Percentiles rank a stretch among this genome's conserved stretches.
phyloP scores from a whole-genome alignment of 805 yeast genomes.

The Kluyveromyces dobzhanskii region DNA sequence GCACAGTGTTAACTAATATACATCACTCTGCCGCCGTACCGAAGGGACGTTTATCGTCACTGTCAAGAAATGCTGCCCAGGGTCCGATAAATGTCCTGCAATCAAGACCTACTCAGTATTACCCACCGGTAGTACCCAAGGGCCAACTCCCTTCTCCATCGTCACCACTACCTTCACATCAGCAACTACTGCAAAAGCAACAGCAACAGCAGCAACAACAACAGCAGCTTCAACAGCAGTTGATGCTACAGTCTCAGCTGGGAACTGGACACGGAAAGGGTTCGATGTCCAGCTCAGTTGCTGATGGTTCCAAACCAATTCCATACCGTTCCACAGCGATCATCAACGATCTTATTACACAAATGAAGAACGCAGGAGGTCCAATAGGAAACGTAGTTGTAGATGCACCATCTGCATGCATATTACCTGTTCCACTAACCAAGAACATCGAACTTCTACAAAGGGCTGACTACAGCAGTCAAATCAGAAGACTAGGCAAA shows the following conservation, averaged over 20 bases:
- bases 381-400: constrained; percentile 18
- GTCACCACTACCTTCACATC: constrained; percentile 13
- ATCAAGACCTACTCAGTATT: constrained; percentile 6
- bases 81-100: not conserved
- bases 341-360: constrained; percentile 21
- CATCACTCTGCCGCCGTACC: constrained; percentile 16
- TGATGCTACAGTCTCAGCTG: constrained; percentile 13
- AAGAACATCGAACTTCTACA: constrained; percentile 29
- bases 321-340: constrained; percentile 18
- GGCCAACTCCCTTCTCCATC: constrained; percentile 16
- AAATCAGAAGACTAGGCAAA: constrained; percentile 17
- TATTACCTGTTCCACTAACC: constrained; percentile 22
- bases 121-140: constrained; percentile 4
- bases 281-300: constrained; percentile 5
- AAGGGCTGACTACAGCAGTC: constrained; percentile 25
- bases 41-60: constrained; percentile 13
- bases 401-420: constrained; percentile 23
- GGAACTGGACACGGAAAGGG: constrained; percentile 1
- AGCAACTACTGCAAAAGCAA: constrained; percentile 12
- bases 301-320: not conserved
- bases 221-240: constrained; percentile 12
- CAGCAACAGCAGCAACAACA: constrained; percentile 12
- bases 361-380: constrained; percentile 16
- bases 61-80: constrained; percentile 2
- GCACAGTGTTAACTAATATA: constrained; percentile 20